phyloP scores from a whole-genome alignment of 495 filamentous ascomycete species.

The Penicillium turbatum region DNA sequence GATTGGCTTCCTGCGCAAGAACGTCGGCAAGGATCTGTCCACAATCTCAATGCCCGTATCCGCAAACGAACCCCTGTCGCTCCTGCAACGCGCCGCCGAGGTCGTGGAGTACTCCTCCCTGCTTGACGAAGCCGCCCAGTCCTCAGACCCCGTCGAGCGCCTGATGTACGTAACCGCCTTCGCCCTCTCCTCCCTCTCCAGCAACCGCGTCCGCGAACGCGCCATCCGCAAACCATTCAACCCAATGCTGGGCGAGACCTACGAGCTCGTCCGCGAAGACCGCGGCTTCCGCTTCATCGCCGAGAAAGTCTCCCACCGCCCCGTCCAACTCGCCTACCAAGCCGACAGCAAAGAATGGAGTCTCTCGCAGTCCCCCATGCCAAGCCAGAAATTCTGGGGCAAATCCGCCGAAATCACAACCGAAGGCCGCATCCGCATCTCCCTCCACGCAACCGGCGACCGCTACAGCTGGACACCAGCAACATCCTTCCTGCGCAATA shows the following conservation, averaged over 20 bases:
- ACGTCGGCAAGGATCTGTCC: conserved; percentile 94
- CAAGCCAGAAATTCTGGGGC: conserved; percentile 97
- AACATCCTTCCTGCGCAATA: conserved; percentile 88
- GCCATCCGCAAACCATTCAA: conserved; percentile 98
- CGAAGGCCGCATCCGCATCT: conserved; percentile 76
- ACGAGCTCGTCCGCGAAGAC: conserved; percentile 85
- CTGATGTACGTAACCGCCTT: conserved; percentile 85
- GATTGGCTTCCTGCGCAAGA: conserved; percentile 92
- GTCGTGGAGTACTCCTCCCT: conserved; percentile 84
- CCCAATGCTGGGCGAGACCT: conserved; percentile 95
- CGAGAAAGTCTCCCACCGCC: conserved; percentile 90
- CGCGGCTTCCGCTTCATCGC: conserved; percentile 83
- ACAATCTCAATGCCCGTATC: conserved; percentile 97
- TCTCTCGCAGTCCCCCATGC: conserved; percentile 77
- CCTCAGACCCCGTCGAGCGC: conserved; percentile 58
- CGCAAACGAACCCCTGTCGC: conserved; percentile 86
- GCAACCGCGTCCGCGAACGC: conserved; percentile 75
- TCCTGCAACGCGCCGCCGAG: conserved; percentile 83
- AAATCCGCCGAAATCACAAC: conserved; percentile 91
- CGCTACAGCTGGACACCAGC: conserved; percentile 78
- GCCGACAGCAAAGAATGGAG: conserved; percentile 82
- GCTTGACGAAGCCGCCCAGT: conserved; percentile 66
- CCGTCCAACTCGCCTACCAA: conserved; percentile 88
- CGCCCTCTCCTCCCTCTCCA: conserved; percentile 78
- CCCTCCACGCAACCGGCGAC: conserved; percentile 66